These are phyloP conservation scores for Jacaranda copaia DNA, from an alignment of 257 asterid species.

Conservation along the genomic window DNA sequence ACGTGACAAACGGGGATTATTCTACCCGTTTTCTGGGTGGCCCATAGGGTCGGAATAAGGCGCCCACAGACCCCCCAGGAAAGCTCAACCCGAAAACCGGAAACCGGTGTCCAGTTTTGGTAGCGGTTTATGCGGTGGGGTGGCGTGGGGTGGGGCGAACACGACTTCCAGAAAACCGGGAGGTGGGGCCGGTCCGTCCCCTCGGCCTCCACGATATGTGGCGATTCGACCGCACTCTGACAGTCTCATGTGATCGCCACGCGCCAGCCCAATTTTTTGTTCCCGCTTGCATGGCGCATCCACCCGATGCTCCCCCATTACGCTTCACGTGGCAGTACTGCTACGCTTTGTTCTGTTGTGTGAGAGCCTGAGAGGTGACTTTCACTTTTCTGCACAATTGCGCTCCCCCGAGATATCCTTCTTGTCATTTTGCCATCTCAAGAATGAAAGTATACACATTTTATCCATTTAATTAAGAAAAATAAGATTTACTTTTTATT, in stretches of 20 bases:
- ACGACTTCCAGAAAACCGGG: slow-evolving; percentile 75
- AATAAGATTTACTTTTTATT: too few relatives aligned
- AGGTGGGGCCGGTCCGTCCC: slow-evolving; percentile 46
- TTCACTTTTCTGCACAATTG: too few relatives aligned
- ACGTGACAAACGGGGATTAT: slow-evolving; percentile 6
- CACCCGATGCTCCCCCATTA: slow-evolving; percentile 25
- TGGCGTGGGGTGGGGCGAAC: neutral
- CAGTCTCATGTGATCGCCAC: slow-evolving; percentile 57
- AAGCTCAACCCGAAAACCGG: slow-evolving; percentile 52
- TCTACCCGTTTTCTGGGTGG: slow-evolving; percentile 1
- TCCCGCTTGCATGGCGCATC: slow-evolving; percentile 12
- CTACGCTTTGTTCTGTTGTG: neutral
- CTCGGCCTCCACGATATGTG: slow-evolving; percentile 57
- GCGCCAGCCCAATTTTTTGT: slow-evolving; percentile 44
- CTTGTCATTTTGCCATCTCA: too few relatives aligned
- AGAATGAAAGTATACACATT: too few relatives aligned
- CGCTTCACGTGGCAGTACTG: slow-evolving; percentile 44
- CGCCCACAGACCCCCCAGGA: slow-evolving; percentile 60
- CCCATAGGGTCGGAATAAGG: slow-evolving; percentile 28
- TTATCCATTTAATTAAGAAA: too few relatives aligned
- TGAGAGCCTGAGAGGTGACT: too few relatives aligned
- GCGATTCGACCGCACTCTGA: slow-evolving; percentile 89
- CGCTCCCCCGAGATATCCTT: too few relatives aligned
- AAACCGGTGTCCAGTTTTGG: slow-evolving; percentile 41
- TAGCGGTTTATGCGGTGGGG: slow-evolving; percentile 32